A percentile compares a stretch with the other conserved stretches of the same genome.
These are phyloP conservation scores for Pseudocercospora crystallina DNA, from an alignment of 2,329 filamentous ascomycete genomes.

Conservation along the genomic window DNA sequence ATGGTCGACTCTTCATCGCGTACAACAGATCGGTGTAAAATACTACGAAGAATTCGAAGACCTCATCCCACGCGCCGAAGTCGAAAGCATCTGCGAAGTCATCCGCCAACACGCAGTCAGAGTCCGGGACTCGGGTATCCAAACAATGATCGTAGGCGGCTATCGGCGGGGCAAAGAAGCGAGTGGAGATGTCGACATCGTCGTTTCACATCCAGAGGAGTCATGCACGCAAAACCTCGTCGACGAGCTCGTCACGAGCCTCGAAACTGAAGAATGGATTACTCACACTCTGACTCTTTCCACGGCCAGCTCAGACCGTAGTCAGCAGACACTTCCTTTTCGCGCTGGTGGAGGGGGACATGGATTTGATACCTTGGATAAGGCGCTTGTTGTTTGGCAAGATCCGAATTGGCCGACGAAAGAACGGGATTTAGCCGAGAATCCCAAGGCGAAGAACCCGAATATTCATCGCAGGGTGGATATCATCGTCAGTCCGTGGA, in stretches of 20 bases:
- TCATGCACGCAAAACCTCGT: conserved; percentile 68
- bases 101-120: conserved; percentile 67
- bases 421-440: conserved; percentile 35
- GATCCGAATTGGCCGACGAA: conserved; percentile 54
- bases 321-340: conserved; percentile 64
- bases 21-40: conserved; percentile 92
- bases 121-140: conserved; percentile 56
- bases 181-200: conserved; percentile 80
- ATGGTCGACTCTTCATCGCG: conserved; percentile 71
- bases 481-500: conserved; percentile 88
- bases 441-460: conserved; percentile 57
- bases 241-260: conserved; percentile 64
- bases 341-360: conserved; percentile 46
- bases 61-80: conserved; percentile 71
- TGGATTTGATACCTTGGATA: conserved; percentile 87
- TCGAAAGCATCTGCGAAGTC: conserved; percentile 64
- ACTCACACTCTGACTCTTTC: conserved; percentile 78
- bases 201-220: conserved; percentile 77
- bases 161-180: conserved; percentile 74
- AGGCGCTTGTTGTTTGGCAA: conserved; percentile 91
- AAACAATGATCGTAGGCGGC: conserved; percentile 71
- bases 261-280: conserved; percentile 70
- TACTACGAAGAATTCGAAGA: conserved; percentile 82
- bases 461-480: conserved; percentile 84
- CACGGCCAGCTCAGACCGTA: conserved; percentile 68